Percentiles rank a stretch among this genome's conserved stretches.
These are phyloP conservation scores for Leucogyrophana mollusca DNA, from an alignment of 768 basidiomycete genomes.

Conservation along the genomic window DNA sequence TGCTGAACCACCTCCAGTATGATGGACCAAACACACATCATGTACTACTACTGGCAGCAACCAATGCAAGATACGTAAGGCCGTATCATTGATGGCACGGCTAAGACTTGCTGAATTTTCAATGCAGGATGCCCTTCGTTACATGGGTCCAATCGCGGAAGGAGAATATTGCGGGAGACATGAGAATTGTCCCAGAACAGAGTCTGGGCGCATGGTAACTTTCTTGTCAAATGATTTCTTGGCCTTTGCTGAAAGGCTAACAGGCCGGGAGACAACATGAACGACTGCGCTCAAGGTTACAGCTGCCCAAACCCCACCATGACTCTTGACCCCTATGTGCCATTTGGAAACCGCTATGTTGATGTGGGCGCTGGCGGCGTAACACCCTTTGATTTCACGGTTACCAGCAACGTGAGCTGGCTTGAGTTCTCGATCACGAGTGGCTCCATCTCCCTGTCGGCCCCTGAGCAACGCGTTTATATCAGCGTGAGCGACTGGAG, in stretches of 20 bases:
- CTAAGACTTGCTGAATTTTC: neutral
- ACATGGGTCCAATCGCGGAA: slow-evolving; percentile 54
- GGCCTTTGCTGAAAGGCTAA: neutral
- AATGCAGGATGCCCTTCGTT: slow-evolving; percentile 48
- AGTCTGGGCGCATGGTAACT: slow-evolving; percentile 57
- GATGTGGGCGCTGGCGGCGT: slow-evolving; percentile 65
- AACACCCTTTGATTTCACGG: slow-evolving; percentile 53
- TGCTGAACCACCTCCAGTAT: slow-evolving; percentile 39
- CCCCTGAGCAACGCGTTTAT: slow-evolving; percentile 54
- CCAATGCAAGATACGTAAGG: slow-evolving; percentile 61
- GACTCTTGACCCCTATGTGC: slow-evolving; percentile 55
- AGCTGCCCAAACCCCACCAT: slow-evolving; percentile 49
- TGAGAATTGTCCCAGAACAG: slow-evolving; percentile 64
- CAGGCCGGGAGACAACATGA: slow-evolving; percentile 67
- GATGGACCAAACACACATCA: slow-evolving; percentile 73
- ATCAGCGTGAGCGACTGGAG: slow-evolving; percentile 58
- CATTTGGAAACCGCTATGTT: slow-evolving; percentile 52
- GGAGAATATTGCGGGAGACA: slow-evolving; percentile 57
- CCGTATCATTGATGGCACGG: neutral
- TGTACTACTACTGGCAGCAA: slow-evolving; percentile 72
- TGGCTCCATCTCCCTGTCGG: slow-evolving; percentile 47
- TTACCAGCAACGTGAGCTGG: slow-evolving; percentile 51
- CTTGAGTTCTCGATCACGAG: slow-evolving; percentile 42
- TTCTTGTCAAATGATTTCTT: neutral
- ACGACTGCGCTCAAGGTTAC: slow-evolving; percentile 52